phyloP scores from a whole-genome alignment of 75 land plant species.

The Cryptomeria japonica region DNA sequence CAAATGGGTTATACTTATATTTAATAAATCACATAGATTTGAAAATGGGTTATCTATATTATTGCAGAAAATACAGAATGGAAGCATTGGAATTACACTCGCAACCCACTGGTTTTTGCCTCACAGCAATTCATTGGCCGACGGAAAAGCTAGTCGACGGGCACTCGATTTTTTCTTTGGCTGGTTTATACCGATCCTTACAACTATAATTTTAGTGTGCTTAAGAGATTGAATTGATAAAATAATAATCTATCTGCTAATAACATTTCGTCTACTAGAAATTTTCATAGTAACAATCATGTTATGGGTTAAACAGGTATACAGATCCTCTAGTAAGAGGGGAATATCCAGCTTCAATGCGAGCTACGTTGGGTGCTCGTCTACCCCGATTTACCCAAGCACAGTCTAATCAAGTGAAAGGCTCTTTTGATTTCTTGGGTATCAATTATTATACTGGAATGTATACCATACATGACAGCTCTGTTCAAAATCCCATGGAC shows the following conservation, averaged over 20 bases:
- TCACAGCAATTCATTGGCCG: not conserved
- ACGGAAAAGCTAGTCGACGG: not conserved
- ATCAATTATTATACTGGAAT: constrained; percentile 15
- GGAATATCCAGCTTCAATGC: constrained; percentile 11
- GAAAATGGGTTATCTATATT: no score
- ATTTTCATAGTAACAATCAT: no score
- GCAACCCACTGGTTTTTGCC: not conserved
- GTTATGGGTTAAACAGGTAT: no score
- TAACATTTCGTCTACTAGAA: no score
- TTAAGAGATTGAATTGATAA: no score
- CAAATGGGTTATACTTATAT: no score
- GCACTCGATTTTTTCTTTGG: not conserved
- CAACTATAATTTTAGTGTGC: no score
- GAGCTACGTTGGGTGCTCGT: constrained; percentile 11
- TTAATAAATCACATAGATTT: no score
- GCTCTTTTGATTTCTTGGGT: constrained; percentile 17
- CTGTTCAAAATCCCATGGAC: not conserved
- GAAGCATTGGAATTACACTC: not conserved
- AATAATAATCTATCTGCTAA: no score
- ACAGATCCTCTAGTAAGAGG: constrained; percentile 8
- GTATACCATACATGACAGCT: not conserved
- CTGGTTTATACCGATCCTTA: no score
- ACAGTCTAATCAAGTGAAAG: constrained; percentile 6
- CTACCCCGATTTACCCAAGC: constrained; percentile 20
- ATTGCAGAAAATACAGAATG: not conserved